A percentile compares a stretch with the other conserved stretches of the same genome.
Evolutionary conservation across 768 basidiomycete genomes (phyloP).

Genomic region (Phylloporus scabripes): DNA sequence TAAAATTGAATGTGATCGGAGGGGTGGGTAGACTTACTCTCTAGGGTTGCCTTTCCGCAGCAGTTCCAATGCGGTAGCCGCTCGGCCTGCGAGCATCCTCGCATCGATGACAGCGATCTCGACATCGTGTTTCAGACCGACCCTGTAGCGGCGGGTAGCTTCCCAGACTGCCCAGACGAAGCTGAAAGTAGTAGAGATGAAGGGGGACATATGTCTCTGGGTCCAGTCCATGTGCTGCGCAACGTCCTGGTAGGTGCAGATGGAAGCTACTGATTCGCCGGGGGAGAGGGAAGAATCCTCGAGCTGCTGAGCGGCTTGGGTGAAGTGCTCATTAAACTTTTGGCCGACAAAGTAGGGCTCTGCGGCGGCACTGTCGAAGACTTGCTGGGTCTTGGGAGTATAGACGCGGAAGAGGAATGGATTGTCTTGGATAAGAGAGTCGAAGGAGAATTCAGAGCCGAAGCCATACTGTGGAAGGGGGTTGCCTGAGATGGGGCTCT

Average conservation of each 20-base stretch:
- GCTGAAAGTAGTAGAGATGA: slow-evolving; percentile 73
- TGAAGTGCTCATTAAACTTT: slow-evolving; percentile 47
- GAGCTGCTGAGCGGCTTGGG: slow-evolving; percentile 36
- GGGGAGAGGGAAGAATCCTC: slow-evolving; percentile 27
- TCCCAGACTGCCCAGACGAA: slow-evolving; percentile 83
- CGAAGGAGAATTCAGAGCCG: slow-evolving; percentile 56
- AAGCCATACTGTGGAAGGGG: slow-evolving; percentile 72
- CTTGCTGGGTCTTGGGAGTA: slow-evolving; percentile 59
- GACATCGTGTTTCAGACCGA: slow-evolving; percentile 66
- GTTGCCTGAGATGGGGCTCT: slow-evolving; percentile 18
- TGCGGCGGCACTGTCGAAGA: slow-evolving; percentile 40
- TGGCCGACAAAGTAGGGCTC: slow-evolving; percentile 68
- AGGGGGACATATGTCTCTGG: slow-evolving; percentile 62
- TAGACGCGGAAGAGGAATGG: slow-evolving; percentile 78
- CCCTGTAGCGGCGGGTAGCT: slow-evolving; percentile 67
- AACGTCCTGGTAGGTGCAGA: slow-evolving; percentile 54
- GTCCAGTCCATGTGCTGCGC: slow-evolving; percentile 74
- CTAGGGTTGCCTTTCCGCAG: slow-evolving; percentile 45
- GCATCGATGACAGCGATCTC: slow-evolving; percentile 79
- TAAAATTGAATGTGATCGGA: neutral
- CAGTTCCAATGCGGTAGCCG: slow-evolving; percentile 62
- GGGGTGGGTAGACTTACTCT: slow-evolving; percentile 42
- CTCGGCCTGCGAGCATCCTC: slow-evolving; percentile 47
- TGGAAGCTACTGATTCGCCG: slow-evolving; percentile 26
- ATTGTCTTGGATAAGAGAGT: slow-evolving; percentile 54